phyloP scores from a whole-genome alignment of 2,329 filamentous ascomycete species.

The Hypocrella siamensis region DNA sequence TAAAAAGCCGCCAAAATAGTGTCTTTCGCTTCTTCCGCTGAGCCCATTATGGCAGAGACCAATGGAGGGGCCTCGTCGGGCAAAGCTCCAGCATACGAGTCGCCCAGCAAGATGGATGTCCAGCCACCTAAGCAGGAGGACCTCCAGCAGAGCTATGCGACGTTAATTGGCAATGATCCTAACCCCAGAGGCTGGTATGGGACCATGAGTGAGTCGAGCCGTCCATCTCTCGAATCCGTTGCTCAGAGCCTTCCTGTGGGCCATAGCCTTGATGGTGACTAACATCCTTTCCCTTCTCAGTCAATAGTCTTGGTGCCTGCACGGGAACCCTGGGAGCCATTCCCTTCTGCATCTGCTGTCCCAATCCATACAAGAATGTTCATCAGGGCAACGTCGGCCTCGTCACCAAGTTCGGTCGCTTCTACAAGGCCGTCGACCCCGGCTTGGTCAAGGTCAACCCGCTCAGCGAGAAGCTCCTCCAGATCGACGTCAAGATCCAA shows the following conservation, averaged over 20 bases:
- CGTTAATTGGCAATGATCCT: constrained; percentile 45
- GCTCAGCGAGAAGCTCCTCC: constrained; percentile 73
- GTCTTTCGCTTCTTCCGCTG: constrained; percentile 6
- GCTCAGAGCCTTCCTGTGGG: not conserved
- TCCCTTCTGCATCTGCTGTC: constrained; percentile 81
- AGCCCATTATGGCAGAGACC: constrained; percentile 7
- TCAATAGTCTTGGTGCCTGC: constrained; percentile 57
- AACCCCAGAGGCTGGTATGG: constrained; percentile 80
- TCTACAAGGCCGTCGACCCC: constrained; percentile 90
- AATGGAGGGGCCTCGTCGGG: constrained; percentile 14
- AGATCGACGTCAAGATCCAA: constrained; percentile 98
- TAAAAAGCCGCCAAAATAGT: constrained; percentile 3
- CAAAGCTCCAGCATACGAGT: constrained; percentile 11
- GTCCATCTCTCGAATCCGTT: not conserved
- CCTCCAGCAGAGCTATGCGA: constrained; percentile 69
- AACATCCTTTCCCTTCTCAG: constrained; percentile 22
- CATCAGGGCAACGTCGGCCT: constrained; percentile 87
- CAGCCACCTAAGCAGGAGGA: constrained; percentile 71
- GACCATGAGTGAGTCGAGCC: constrained; percentile 49
- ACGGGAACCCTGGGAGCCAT: constrained; percentile 73
- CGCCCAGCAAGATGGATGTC: constrained; percentile 48
- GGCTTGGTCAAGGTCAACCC: constrained; percentile 97
- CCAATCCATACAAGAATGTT: constrained; percentile 91
- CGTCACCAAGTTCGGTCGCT: constrained; percentile 87
- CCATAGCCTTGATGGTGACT: too few species aligned